Evolutionary conservation across 2,329 filamentous ascomycete species (phyloP).

Genomic region (Penicillium sp.): DNA sequence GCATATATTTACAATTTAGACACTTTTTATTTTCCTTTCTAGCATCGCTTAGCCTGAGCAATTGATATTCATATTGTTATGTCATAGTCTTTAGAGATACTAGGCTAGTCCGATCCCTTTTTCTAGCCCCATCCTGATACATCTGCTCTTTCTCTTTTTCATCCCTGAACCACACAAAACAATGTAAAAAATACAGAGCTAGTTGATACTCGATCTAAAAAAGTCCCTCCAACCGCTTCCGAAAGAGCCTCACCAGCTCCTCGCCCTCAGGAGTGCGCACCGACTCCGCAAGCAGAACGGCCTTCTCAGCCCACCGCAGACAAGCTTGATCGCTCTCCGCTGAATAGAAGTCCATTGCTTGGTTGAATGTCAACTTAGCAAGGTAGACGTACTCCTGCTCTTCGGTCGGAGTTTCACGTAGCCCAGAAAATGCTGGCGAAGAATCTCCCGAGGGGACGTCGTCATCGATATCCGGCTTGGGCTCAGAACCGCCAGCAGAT

Average conservation of each 20-base stretch:
- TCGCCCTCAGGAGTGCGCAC: constrained; percentile 30
- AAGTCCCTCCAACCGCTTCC: constrained; percentile 23
- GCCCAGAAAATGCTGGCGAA: not conserved
- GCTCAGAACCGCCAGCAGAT: constrained; percentile 15
- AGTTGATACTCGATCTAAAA: not conserved
- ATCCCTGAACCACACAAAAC: not conserved
- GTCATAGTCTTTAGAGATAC: not conserved
- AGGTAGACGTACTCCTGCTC: constrained; percentile 54
- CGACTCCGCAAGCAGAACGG: constrained; percentile 42
- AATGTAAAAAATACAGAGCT: not conserved
- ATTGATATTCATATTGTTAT: not conserved
- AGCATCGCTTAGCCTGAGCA: not conserved
- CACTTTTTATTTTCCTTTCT: not conserved
- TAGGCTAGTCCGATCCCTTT: not conserved
- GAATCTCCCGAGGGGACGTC: not conserved
- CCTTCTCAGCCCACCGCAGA: constrained; percentile 45
- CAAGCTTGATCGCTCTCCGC: constrained; percentile 40
- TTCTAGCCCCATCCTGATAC: not conserved
- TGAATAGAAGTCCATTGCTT: constrained; percentile 59
- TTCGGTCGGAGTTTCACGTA: constrained; percentile 53
- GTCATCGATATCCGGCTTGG: not conserved
- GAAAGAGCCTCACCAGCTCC: constrained; percentile 1
- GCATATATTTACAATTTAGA: constrained; percentile 16
- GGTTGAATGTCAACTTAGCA: constrained; percentile 61
- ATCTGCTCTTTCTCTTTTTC: not conserved